Conservation (phyloP, 495 filamentous ascomycete genomes). For the Eremomyces bilateralis region DNA sequence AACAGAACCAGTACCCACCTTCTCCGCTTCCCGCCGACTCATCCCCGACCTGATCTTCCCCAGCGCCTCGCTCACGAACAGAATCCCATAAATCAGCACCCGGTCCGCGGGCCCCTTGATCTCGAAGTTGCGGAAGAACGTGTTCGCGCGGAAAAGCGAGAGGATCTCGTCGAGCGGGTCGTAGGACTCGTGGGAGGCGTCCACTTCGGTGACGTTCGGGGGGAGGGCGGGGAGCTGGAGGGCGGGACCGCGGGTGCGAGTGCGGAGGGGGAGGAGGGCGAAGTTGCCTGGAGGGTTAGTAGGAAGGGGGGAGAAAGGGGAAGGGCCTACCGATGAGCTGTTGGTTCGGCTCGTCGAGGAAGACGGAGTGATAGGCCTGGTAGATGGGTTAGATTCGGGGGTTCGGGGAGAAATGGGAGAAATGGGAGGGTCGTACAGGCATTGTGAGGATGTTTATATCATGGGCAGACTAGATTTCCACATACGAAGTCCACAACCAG, state of each 20-base stretch:
- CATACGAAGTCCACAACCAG: no score
- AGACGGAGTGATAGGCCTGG: constrained; percentile 85
- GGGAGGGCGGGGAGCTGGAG: constrained; percentile 61
- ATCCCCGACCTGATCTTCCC: constrained; percentile 58
- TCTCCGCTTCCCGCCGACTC: constrained; percentile 26
- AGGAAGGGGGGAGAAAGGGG: constrained; percentile 4
- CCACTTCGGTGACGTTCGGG: constrained; percentile 45
- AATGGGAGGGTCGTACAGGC: no score
- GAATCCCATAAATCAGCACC: constrained; percentile 86
- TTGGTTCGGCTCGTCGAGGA: constrained; percentile 59
- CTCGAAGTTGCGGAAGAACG: constrained; percentile 97
- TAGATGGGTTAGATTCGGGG: no score
- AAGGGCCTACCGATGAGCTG: constrained; percentile 35
- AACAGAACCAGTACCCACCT: no score
- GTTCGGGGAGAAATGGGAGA: no score
- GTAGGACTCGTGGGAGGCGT: constrained; percentile 71
- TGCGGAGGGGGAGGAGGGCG: constrained; percentile 82
- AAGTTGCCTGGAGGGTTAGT: constrained; percentile 47
- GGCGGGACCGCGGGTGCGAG: constrained; percentile 75
- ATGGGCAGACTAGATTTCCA: no score
- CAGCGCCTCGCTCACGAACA: constrained; percentile 78
- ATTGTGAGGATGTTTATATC: no score
- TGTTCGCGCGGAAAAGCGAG: constrained; percentile 88
- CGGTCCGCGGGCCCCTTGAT: constrained; percentile 93
- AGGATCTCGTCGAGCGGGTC: constrained; percentile 90